phyloP scores from a whole-genome alignment of 495 filamentous ascomycete genomes.

The Hyphodiscus hymeniophilus region DNA sequence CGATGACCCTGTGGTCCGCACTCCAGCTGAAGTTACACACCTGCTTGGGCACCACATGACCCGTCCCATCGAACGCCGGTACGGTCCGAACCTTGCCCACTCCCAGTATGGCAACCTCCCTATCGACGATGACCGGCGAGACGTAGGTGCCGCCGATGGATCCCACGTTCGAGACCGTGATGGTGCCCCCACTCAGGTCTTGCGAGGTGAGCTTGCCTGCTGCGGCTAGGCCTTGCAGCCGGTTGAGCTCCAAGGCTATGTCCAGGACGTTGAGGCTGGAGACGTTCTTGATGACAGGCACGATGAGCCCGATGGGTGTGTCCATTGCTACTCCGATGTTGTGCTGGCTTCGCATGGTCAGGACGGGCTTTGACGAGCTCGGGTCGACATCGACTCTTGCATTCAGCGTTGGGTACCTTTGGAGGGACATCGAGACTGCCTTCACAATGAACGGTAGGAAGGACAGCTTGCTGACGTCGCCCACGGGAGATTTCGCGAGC shows the following conservation, averaged over 20 bases:
- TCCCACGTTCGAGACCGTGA: slow-evolving; percentile 97
- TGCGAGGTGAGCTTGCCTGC: slow-evolving; percentile 64
- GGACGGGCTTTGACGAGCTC: slow-evolving; percentile 46
- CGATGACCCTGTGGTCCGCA: slow-evolving; percentile 90
- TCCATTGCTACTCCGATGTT: slow-evolving; percentile 98
- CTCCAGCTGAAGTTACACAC: slow-evolving; percentile 91
- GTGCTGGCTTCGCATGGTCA: slow-evolving; percentile 73
- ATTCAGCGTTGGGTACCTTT: slow-evolving; percentile 80
- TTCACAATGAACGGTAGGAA: slow-evolving; percentile 95
- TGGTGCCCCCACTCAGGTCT: slow-evolving; percentile 80
- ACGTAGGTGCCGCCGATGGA: slow-evolving; percentile 91
- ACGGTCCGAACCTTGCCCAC: slow-evolving; percentile 69
- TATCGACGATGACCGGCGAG: slow-evolving; percentile 78
- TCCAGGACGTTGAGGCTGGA: slow-evolving; percentile 60
- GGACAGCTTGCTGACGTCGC: slow-evolving; percentile 55
- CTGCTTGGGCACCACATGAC: slow-evolving; percentile 50
- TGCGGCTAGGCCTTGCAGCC: slow-evolving; percentile 63
- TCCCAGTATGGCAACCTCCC: slow-evolving; percentile 87
- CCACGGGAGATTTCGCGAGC: slow-evolving; percentile 24
- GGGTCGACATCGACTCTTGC: slow-evolving; percentile 58
- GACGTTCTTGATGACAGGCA: slow-evolving; percentile 91
- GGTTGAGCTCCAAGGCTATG: slow-evolving; percentile 67
- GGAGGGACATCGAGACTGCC: slow-evolving; percentile 77
- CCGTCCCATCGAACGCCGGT: slow-evolving; percentile 54
- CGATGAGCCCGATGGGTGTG: slow-evolving; percentile 79